A percentile compares a stretch with the other conserved stretches of the same genome.
These are phyloP conservation scores for Aspergillus funiculosus DNA, from an alignment of 495 filamentous ascomycete species.

Conservation along the genomic window DNA sequence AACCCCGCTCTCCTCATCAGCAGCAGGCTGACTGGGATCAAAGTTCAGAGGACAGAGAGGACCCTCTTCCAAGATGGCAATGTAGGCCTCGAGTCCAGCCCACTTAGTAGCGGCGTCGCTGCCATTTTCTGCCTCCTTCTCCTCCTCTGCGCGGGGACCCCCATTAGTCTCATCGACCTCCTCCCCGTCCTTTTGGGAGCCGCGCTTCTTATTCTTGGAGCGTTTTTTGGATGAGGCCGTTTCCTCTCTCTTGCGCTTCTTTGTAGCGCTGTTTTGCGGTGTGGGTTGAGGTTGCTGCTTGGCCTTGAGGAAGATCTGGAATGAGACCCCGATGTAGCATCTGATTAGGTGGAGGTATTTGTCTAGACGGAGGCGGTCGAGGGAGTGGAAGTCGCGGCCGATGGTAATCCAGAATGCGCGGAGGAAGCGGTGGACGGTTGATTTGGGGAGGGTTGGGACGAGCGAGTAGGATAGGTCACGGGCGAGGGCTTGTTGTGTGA, in stretches of 20 bases:
- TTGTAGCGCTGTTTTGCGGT: slow-evolving; percentile 15
- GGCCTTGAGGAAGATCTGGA: slow-evolving; percentile 44
- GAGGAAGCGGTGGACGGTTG: slow-evolving; percentile 50
- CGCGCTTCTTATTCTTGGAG: slow-evolving; percentile 25
- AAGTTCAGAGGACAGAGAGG: slow-evolving; percentile 42
- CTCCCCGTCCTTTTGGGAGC: slow-evolving; percentile 20
- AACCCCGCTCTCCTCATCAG: slow-evolving; percentile 28
- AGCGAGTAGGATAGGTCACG: slow-evolving; percentile 73
- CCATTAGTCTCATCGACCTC: slow-evolving; percentile 30
- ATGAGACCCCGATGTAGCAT: slow-evolving; percentile 62
- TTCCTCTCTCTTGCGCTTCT: slow-evolving; percentile 44
- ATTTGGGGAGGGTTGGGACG: slow-evolving; percentile 55
- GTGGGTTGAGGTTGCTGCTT: slow-evolving; percentile 7
- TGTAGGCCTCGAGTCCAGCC: slow-evolving; percentile 36
- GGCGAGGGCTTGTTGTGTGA: slow-evolving; percentile 79
- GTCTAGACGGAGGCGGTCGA: slow-evolving; percentile 84
- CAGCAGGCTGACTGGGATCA: slow-evolving; percentile 31
- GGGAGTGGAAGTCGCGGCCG: slow-evolving; percentile 68
- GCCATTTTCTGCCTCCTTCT: slow-evolving; percentile 17
- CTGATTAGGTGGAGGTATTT: slow-evolving; percentile 88
- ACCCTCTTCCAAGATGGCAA: slow-evolving; percentile 39
- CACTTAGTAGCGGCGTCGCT: slow-evolving; percentile 40
- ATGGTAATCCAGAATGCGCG: slow-evolving; percentile 89
- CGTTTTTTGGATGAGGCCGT: slow-evolving; percentile 22
- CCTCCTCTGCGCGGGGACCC: slow-evolving; percentile 9